Conservation (phyloP, 768 basidiomycete species). For the Serendipita sp. region DNA sequence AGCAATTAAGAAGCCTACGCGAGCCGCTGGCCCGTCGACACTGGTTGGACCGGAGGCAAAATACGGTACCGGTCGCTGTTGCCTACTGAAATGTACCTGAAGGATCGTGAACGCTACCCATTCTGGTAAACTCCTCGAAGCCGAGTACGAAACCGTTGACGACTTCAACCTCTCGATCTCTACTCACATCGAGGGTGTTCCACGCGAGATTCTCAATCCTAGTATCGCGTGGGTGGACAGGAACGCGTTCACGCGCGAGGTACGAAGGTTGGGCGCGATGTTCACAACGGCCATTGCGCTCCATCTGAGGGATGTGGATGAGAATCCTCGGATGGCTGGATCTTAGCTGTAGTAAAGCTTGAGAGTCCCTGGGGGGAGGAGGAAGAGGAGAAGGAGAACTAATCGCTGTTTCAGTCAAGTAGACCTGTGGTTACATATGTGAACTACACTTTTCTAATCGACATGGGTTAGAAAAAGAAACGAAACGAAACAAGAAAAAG, state of each 20-base stretch:
- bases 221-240: too few relatives aligned
- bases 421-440: too few relatives aligned
- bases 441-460: too few relatives aligned
- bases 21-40: slow-evolving; percentile 98
- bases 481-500: too few relatives aligned
- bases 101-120: slow-evolving; percentile 96
- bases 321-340: slow-evolving; percentile 68
- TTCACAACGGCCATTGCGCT: too few relatives aligned
- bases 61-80: slow-evolving; percentile 84
- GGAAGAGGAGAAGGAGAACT: too few relatives aligned
- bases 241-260: too few relatives aligned
- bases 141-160: slow-evolving; percentile 66
- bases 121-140: slow-evolving; percentile 74
- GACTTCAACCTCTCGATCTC: slow-evolving; percentile 80
- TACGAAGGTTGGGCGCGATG: too few relatives aligned
- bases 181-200: slow-evolving; percentile 60
- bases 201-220: too few relatives aligned
- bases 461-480: too few relatives aligned
- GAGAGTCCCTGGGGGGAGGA: too few relatives aligned
- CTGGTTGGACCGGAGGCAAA: slow-evolving; percentile 92
- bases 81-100: slow-evolving; percentile 90
- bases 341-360: slow-evolving; percentile 36
- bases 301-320: slow-evolving; percentile 64
- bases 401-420: too few relatives aligned
- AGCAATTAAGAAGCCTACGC: slow-evolving; percentile 79